A percentile compares a stretch with the other conserved stretches of the same genome.
Conservation (phyloP, 345 rosid species). For the Eucalyptus pauciflora region DNA sequence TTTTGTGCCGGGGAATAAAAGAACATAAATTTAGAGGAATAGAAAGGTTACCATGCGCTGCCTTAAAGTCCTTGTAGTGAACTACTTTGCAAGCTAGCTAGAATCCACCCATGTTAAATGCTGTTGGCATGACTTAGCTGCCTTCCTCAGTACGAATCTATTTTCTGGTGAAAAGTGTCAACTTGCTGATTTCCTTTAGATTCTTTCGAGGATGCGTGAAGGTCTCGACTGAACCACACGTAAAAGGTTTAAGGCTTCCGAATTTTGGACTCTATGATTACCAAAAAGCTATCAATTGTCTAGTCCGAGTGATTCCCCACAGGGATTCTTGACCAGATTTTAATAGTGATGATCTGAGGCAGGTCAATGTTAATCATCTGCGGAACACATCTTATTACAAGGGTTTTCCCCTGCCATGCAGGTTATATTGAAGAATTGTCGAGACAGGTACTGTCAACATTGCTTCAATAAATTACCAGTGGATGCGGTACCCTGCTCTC, state of each 20-base stretch:
- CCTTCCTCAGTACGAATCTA: background rate
- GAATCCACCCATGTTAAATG: background rate
- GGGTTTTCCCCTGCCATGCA: background rate
- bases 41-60: too few relatives aligned
- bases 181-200: background rate
- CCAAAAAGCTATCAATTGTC: background rate
- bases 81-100: background rate
- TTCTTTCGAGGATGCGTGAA: background rate
- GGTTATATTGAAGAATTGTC: slow-evolving; percentile 27
- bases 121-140: background rate
- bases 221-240: background rate
- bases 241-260: background rate
- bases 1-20: too few relatives aligned
- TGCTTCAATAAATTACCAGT: too few relatives aligned
- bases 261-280: background rate
- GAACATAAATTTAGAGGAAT: too few relatives aligned
- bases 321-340: background rate
- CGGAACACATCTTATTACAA: background rate
- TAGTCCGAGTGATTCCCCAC: background rate
- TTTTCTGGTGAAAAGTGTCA: background rate
- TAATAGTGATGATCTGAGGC: background rate
- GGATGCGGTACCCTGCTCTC: too few relatives aligned
- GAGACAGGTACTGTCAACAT: too few relatives aligned
- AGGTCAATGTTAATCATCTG: background rate
- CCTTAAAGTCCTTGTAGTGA: background rate